Evolutionary conservation across 805 yeast genomes (phyloP), one percentile per base, ranked within the genome.

Genomic region (Saturnispora galanensis): DNA sequence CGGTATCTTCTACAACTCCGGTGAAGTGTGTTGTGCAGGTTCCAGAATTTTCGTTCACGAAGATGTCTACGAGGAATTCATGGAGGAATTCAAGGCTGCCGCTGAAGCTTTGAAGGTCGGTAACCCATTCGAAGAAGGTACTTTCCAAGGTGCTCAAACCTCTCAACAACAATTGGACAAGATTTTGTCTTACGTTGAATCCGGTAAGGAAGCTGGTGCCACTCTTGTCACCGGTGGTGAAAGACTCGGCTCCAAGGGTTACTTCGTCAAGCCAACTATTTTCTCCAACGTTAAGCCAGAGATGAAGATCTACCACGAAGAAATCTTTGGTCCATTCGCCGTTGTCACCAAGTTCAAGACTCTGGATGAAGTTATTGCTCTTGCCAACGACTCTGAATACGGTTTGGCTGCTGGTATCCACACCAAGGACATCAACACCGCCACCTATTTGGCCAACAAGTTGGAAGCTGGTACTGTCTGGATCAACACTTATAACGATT

Each of bases 391-490:
- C 62, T 71, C 85, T 39, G 80, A 77, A 55, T 83, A 77, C 59
- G 93, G 89, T 57, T 73, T 83, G 59, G 89, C 87, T 65, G 84
- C 89, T 51, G 89, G 88, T 70, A 69, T 83, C 47, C 88, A 82
- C 68, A 78, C 89, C 43, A 65, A 71, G 50, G 73, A 73, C 58
- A 52, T 82, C 41, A 72, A 74, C 66, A 79, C 74, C 51, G 84
- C 84, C 40, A 60, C 76, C 46, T 73, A 70, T 39, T 84, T 81
- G 47, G 68, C 88, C 39, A 74, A 75, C 65, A 73, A 71, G 67
- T 60, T 83, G 48, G 74, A 76, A 60, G 79, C 88, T 42, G 90
- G 90, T 67, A 79, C 87, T 38, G 76, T 83, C 50, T 83, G 89
- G 88, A 68, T 81, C 51, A 83, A 83, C 72, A 81, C 88, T 47